Evolutionary conservation across 2,329 filamentous ascomycete genomes (phyloP).

Genomic region (Colletotrichum chrysophilum): DNA sequence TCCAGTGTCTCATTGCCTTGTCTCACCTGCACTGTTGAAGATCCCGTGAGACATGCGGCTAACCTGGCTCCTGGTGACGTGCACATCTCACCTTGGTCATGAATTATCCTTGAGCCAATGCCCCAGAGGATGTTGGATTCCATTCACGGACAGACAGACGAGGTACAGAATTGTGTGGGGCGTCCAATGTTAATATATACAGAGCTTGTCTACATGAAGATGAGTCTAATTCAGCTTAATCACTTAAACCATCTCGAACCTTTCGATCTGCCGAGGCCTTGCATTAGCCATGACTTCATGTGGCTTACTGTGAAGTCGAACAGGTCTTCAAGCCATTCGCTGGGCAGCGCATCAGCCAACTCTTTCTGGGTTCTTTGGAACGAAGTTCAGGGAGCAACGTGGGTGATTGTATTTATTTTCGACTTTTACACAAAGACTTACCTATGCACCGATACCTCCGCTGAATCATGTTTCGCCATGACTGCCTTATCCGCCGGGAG

Average conservation of each 20-base stretch:
- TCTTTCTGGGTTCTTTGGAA: background rate
- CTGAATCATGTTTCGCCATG: background rate
- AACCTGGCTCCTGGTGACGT: background rate
- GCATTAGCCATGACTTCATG: background rate
- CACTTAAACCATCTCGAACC: background rate
- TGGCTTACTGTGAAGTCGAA: background rate
- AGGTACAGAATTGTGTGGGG: background rate
- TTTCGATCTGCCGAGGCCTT: background rate
- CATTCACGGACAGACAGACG: background rate
- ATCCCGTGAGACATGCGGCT: background rate
- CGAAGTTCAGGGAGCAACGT: background rate
- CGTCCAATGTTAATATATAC: background rate
- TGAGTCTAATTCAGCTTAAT: background rate
- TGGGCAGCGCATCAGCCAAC: background rate
- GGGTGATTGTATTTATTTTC: background rate
- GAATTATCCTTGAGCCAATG: background rate
- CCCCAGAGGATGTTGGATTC: background rate
- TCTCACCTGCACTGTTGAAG: background rate
- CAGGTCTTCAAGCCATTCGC: background rate
- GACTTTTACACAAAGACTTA: background rate
- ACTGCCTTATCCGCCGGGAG: background rate
- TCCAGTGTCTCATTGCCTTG: background rate
- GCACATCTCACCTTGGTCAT: background rate
- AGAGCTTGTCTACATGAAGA: background rate
- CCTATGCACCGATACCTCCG: background rate